Evolutionary conservation across 495 filamentous ascomycete genomes (phyloP).

Genomic region (Penicillium egyptiacum): DNA sequence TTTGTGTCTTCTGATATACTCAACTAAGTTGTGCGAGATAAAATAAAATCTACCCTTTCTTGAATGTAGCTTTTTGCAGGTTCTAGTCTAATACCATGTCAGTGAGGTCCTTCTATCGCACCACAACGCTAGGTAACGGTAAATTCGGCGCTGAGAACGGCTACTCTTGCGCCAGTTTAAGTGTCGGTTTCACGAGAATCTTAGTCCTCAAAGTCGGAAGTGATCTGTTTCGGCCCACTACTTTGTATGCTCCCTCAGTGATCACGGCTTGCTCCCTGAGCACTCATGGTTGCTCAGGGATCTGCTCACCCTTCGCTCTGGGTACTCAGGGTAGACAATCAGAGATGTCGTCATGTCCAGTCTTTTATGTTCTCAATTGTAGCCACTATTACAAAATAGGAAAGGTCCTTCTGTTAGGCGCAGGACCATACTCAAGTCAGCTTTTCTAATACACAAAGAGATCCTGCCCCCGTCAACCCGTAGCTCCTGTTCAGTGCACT

Average conservation of each 20-base stretch:
- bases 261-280: slow-evolving; percentile 8
- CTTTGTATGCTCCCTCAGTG: slow-evolving; percentile 9
- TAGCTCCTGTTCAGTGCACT: not conserved
- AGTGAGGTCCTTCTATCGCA: not conserved
- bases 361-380: slow-evolving; percentile 5
- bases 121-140: slow-evolving; percentile 2
- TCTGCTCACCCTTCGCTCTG: slow-evolving; percentile 6
- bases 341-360: slow-evolving; percentile 8
- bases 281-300: slow-evolving; percentile 13
- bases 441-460: slow-evolving; percentile 14
- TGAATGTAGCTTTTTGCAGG: too few relatives aligned
- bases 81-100: too few relatives aligned
- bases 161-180: slow-evolving; percentile 3
- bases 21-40: too few relatives aligned
- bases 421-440: not conserved
- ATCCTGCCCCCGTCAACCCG: slow-evolving; percentile 6
- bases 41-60: too few relatives aligned
- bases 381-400: slow-evolving; percentile 7
- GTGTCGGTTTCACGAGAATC: slow-evolving; percentile 9
- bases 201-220: slow-evolving; percentile 3
- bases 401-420: slow-evolving; percentile 9
- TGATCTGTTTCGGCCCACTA: slow-evolving; percentile 3
- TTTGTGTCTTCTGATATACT: too few relatives aligned
- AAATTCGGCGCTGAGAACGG: slow-evolving; percentile 2
- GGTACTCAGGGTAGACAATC: slow-evolving; percentile 10